Conservation (phyloP, 805 yeast genomes). For the Teunomyces aglyptinius region DNA sequence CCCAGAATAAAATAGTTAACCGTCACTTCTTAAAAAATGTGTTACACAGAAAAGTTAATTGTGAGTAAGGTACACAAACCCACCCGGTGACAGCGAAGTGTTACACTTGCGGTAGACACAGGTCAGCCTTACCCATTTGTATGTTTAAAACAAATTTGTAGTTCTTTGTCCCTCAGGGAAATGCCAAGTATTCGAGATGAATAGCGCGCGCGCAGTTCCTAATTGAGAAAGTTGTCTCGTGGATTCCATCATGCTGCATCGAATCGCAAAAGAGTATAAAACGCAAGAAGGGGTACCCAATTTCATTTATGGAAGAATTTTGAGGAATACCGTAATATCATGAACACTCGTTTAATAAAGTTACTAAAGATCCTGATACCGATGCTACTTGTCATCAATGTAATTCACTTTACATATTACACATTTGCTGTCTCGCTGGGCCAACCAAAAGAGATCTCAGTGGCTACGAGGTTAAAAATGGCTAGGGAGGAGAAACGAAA, state of each 20-base stretch:
- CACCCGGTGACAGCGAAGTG: background rate
- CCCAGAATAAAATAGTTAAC: background rate
- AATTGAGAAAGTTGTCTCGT: background rate
- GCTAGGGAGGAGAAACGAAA: background rate
- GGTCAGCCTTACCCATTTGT: background rate
- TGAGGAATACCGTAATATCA: background rate
- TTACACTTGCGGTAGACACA: background rate
- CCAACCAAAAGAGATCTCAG: background rate
- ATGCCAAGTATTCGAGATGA: too few species aligned
- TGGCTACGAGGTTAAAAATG: background rate
- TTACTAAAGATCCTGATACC: conserved; percentile 1
- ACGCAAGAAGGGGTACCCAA: background rate
- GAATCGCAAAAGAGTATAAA: background rate
- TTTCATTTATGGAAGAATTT: background rate
- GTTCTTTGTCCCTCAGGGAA: too few species aligned
- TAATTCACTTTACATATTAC: background rate
- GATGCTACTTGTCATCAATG: conserved; percentile 4
- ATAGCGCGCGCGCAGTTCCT: background rate
- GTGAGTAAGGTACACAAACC: background rate
- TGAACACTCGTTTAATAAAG: conserved; percentile 1
- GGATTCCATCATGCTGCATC: background rate
- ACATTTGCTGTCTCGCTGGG: background rate
- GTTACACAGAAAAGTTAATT: background rate
- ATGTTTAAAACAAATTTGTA: background rate
- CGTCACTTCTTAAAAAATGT: background rate